Evolutionary conservation across 805 yeast species (phyloP).

Genomic region (Zygosaccharomyces kombuchaensis): DNA sequence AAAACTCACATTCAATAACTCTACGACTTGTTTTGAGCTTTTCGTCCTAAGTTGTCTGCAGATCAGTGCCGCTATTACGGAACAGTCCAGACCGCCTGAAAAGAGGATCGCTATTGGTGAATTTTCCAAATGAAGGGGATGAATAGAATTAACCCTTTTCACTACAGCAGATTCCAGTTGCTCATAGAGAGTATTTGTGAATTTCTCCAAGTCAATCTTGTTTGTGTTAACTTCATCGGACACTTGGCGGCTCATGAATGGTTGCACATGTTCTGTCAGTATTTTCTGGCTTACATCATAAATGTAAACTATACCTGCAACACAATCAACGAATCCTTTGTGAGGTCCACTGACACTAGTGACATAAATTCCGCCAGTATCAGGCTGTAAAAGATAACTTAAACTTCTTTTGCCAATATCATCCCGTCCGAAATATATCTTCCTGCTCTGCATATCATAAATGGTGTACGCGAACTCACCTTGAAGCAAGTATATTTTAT

Average conservation of each 20-base stretch:
- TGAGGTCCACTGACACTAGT: slow-evolving; percentile 39
- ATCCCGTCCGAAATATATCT: slow-evolving; percentile 79
- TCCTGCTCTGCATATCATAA: slow-evolving; percentile 39
- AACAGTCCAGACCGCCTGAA: slow-evolving; percentile 95
- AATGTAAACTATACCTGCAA: slow-evolving; percentile 46
- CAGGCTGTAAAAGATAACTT: slow-evolving; percentile 37
- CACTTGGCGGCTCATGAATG: slow-evolving; percentile 22
- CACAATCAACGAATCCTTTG: slow-evolving; percentile 48
- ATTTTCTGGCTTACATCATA: slow-evolving; percentile 33
- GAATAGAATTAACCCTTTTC: slow-evolving; percentile 55
- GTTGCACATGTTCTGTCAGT: slow-evolving; percentile 18
- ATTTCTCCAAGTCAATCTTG: slow-evolving; percentile 5
- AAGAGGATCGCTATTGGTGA: slow-evolving; percentile 59
- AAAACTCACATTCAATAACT: slow-evolving; percentile 88
- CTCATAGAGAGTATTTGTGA: slow-evolving; percentile 24
- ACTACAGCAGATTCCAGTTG: slow-evolving; percentile 39
- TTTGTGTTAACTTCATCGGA: slow-evolving; percentile 21
- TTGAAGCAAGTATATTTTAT: slow-evolving; percentile 43
- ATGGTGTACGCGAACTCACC: slow-evolving; percentile 81
- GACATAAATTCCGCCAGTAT: slow-evolving; percentile 39
- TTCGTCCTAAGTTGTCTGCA: slow-evolving; percentile 28
- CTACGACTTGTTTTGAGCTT: slow-evolving; percentile 40
- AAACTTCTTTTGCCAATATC: slow-evolving; percentile 76
- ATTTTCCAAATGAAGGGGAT: slow-evolving; percentile 46
- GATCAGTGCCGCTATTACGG: slow-evolving; percentile 60